Conservation (phyloP, 768 basidiomycete genomes). For the Antrodiella citrinella region DNA sequence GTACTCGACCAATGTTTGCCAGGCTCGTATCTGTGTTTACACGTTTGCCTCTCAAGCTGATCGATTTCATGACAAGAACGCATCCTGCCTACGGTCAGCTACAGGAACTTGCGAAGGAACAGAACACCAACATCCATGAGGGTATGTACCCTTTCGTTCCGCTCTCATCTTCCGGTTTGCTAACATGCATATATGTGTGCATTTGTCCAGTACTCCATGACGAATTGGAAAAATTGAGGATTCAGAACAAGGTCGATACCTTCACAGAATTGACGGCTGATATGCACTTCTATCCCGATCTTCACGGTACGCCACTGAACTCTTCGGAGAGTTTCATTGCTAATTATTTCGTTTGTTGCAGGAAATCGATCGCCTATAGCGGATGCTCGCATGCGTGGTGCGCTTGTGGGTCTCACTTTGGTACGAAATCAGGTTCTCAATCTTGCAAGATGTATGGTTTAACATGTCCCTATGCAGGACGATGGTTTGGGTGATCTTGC, state of each 20-base stretch:
- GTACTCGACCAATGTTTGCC: constrained; percentile 6
- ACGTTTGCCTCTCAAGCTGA: constrained; percentile 36
- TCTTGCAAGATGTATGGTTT: too few species aligned
- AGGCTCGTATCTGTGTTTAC: background rate
- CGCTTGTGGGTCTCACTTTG: constrained; percentile 80
- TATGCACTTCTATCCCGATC: constrained; percentile 91
- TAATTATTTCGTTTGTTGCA: too few species aligned
- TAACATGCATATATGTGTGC: background rate
- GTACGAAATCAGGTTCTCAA: constrained; percentile 33
- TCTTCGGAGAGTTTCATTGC: background rate
- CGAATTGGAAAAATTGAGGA: constrained; percentile 56
- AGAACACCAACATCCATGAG: constrained; percentile 49
- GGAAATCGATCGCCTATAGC: constrained; percentile 96
- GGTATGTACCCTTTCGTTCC: constrained; percentile 29
- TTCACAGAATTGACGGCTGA: constrained; percentile 84
- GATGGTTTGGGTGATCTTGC: constrained; percentile 73
- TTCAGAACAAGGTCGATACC: constrained; percentile 45
- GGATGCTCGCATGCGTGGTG: constrained; percentile 91
- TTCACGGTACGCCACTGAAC: constrained; percentile 71
- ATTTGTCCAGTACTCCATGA: constrained; percentile 66
- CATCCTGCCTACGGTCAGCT: constrained; percentile 80
- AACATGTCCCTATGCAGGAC: too few species aligned
- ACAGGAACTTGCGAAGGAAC: constrained; percentile 50
- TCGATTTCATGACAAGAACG: constrained; percentile 91
- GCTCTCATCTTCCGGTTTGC: too few species aligned